These are phyloP conservation scores for Dacryopinax spathularia DNA, from an alignment of 768 basidiomycete species.

Conservation along the genomic window DNA sequence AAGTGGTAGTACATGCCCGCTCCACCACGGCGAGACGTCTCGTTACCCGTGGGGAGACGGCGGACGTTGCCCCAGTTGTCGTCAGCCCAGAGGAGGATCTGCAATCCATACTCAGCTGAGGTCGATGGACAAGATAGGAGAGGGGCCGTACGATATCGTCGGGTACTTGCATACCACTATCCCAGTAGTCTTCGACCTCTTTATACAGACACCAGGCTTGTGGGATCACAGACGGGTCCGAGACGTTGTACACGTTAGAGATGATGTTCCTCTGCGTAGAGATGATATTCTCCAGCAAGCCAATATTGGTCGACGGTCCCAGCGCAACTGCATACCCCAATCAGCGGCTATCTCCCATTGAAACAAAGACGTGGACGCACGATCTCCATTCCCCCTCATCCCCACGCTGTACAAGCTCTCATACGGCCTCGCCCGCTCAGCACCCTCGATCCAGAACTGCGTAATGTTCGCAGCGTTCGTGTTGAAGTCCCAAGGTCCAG, in stretches of 20 bases:
- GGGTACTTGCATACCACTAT: constrained; percentile 44
- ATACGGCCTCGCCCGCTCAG: constrained; percentile 41
- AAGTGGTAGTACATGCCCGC: constrained; percentile 55
- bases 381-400: constrained; percentile 45
- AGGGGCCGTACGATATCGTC: constrained; percentile 34
- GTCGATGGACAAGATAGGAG: neutral
- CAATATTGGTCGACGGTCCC: constrained; percentile 36
- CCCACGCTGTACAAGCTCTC: constrained; percentile 55
- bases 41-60: constrained; percentile 38
- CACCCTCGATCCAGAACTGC: constrained; percentile 47
- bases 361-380: constrained; percentile 17
- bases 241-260: constrained; percentile 34
- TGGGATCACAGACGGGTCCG: constrained; percentile 31
- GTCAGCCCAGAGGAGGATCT: constrained; percentile 50
- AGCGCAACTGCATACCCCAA: constrained; percentile 32
- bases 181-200: constrained; percentile 52
- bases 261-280: constrained; percentile 49
- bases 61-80: constrained; percentile 67
- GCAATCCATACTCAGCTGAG: neutral
- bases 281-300: constrained; percentile 41
- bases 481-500: constrained; percentile 49
- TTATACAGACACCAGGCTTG: constrained; percentile 51
- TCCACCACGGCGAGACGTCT: constrained; percentile 49
- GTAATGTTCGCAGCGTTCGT: constrained; percentile 42
- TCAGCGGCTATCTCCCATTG: neutral